Evolutionary conservation across 2,329 filamentous ascomycete genomes (phyloP), one percentile per base, ranked within the genome.

Genomic region (Cryphonectria nitschkei): DNA sequence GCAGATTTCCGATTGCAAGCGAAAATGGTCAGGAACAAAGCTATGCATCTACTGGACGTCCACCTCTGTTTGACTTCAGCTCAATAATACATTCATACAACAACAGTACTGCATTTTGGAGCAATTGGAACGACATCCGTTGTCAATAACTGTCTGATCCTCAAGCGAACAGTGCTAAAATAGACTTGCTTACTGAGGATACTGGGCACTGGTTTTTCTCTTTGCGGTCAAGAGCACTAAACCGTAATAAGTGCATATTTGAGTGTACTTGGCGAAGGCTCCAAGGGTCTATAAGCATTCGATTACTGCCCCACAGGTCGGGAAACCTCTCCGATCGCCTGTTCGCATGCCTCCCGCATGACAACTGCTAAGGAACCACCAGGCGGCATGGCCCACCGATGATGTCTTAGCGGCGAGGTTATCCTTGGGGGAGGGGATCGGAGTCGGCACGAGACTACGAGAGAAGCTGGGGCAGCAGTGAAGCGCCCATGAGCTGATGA

Each of bases 321-420:
- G 58, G 34, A 39, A 61, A 22, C 58, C 32, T 61, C 34, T 39
- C 58, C 58, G 58, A 61, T 61, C 58, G 34, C 34, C 32, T 39
- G 14, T 39, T 19, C 54, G 26, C 11, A 26, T 58, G 26, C 13
- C 54, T 58, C 54, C 54, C 19, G 16, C 29, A 32, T 5, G 29
- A 58, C 26, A 19, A 34, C 14, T 7, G 19, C 8, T n/a, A 50
- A n/a, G 9, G 5, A 50, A 50, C 46, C 46, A 11, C 22, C 22
- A 50, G 19, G 46, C 46, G 46, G 46, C 16, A 7, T 50, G 22
- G 46, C 46, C 46, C 46, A 50, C 56, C 56, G 29, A 32, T 32
- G 46, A 50, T 34, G 26, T 34, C 56, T 37, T 29, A 32, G 29
- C 56, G 32, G 32, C 29, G 5, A 22, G 7, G 29, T 11, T 8